phyloP scores from a whole-genome alignment of 768 basidiomycete species.

The Rhodocollybia butyracea region DNA sequence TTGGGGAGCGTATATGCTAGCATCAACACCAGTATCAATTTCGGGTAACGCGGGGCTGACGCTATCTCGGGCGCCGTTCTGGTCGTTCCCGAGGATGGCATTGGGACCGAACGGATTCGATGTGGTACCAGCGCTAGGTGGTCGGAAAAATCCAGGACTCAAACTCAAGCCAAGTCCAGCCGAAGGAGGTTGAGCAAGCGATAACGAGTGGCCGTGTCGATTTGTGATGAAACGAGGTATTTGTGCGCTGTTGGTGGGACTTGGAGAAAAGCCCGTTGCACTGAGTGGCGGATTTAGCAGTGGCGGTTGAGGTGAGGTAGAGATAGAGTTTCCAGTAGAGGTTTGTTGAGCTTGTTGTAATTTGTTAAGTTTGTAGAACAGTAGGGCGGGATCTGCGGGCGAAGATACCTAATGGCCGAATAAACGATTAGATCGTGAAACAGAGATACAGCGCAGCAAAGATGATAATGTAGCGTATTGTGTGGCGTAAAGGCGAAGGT shows the following conservation, averaged over 20 bases:
- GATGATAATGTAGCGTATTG: neutral
- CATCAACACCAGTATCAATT: slow-evolving; percentile 13
- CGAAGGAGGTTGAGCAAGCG: slow-evolving; percentile 59
- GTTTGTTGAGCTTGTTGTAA: slow-evolving; percentile 68
- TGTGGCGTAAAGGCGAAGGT: slow-evolving; percentile 6
- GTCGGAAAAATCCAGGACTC: slow-evolving; percentile 25
- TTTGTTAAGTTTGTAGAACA: slow-evolving; percentile 82
- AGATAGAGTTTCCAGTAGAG: slow-evolving; percentile 45
- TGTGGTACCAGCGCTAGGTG: slow-evolving; percentile 32
- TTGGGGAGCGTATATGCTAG: slow-evolving; percentile 50
- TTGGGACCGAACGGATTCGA: slow-evolving; percentile 67
- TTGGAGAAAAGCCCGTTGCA: slow-evolving; percentile 17
- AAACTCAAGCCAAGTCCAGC: slow-evolving; percentile 31
- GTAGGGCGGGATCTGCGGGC: slow-evolving; percentile 81
- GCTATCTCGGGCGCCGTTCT: slow-evolving; percentile 13
- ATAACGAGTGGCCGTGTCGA: slow-evolving; percentile 72
- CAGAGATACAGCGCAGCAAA: neutral
- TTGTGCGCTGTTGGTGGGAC: slow-evolving; percentile 9
- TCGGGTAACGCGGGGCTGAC: slow-evolving; percentile 14
- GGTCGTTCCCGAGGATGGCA: slow-evolving; percentile 53
- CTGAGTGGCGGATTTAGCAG: slow-evolving; percentile 50
- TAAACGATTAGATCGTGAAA: slow-evolving; percentile 12
- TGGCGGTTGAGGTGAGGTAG: slow-evolving; percentile 64
- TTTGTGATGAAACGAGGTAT: slow-evolving; percentile 38
- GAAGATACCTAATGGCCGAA: slow-evolving; percentile 66